Evolutionary conservation across 805 yeast genomes (phyloP).

Genomic region (Pichia californica): DNA sequence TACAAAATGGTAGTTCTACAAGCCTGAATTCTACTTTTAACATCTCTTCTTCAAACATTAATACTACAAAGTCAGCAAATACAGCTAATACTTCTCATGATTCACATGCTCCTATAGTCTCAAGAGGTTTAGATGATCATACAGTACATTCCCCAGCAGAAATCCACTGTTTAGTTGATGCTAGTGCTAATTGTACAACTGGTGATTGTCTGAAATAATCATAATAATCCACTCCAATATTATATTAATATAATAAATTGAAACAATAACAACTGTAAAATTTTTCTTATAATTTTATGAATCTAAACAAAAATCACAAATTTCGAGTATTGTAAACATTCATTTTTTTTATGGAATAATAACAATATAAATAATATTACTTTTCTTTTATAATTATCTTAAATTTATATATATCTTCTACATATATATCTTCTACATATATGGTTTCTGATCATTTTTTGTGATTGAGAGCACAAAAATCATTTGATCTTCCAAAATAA

Average conservation of each 20-base stretch:
- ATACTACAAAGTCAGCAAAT: neutral
- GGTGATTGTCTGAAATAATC: conserved; percentile 32
- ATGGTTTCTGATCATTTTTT: too few species aligned
- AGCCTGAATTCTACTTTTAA: neutral
- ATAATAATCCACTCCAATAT: neutral
- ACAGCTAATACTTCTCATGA: neutral
- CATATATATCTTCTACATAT: too few species aligned
- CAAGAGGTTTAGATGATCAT: neutral
- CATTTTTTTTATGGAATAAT: too few species aligned
- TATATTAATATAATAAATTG: neutral
- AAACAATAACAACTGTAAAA: too few species aligned
- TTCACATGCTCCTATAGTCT: neutral
- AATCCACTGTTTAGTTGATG: conserved; percentile 42
- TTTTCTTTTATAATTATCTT: too few species aligned
- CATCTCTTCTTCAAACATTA: neutral
- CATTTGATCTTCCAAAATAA: too few species aligned
- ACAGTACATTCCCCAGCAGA: conserved; percentile 17
- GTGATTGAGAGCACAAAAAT: too few species aligned
- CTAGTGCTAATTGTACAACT: conserved; percentile 46
- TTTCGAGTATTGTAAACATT: too few species aligned
- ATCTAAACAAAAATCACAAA: too few species aligned
- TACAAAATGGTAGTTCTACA: neutral
- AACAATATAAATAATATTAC: too few species aligned
- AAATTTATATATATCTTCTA: too few species aligned
- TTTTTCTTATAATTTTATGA: too few species aligned